phyloP scores from a whole-genome alignment of 176 grass and related monocot species.

The Poa annua region DNA sequence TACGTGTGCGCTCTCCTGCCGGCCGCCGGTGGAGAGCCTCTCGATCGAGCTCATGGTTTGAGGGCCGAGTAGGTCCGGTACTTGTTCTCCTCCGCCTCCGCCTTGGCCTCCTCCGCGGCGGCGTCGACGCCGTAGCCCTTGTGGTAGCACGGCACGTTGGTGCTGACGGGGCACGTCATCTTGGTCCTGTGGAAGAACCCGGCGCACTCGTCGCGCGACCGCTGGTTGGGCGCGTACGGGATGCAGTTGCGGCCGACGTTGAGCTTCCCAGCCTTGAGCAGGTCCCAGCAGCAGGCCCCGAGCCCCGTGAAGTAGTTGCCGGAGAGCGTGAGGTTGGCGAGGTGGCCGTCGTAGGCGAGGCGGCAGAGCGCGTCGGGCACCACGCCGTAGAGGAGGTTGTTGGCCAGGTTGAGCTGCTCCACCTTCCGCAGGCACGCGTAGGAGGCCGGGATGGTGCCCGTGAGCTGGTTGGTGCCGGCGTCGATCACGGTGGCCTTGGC shows the following conservation, averaged over 20 bases:
- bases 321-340: constrained; percentile 78
- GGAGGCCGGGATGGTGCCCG: constrained; percentile 75
- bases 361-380: constrained; percentile 78
- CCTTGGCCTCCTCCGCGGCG: neutral
- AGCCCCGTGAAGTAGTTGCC: constrained; percentile 86
- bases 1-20: neutral
- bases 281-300: constrained; percentile 57
- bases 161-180: constrained; percentile 52
- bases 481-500: constrained; percentile 83
- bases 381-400: constrained; percentile 79
- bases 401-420: constrained; percentile 82
- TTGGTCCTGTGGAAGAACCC: constrained; percentile 51
- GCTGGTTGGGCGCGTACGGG: constrained; percentile 60
- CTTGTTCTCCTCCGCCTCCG: constrained; percentile 33
- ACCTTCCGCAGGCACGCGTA: constrained; percentile 74
- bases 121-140: neutral
- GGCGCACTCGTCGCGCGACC: constrained; percentile 73
- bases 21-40: neutral
- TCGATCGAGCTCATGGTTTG: constrained; percentile 34
- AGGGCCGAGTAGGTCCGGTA: constrained; percentile 54
- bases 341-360: constrained; percentile 51
- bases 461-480: constrained; percentile 78
- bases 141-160: constrained; percentile 49
- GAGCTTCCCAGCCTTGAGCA: constrained; percentile 55
- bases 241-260: constrained; percentile 85